Evolutionary conservation across 2,329 filamentous ascomycete species (phyloP).

Genomic region (Colletotrichum liaoningense): DNA sequence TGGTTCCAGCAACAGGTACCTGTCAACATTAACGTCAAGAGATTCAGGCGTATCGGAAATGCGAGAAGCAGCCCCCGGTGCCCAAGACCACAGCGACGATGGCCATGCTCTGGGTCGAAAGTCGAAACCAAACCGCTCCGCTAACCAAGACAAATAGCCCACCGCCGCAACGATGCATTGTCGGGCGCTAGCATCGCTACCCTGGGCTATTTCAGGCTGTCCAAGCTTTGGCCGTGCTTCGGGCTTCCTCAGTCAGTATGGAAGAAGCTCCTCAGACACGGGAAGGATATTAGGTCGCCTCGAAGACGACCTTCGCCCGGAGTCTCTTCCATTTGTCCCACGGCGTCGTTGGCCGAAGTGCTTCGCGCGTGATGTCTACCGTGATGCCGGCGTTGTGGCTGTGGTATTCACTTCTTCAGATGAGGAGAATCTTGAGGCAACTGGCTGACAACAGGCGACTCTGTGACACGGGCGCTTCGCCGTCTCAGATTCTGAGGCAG

Average conservation of each 20-base stretch:
- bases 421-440: conserved; percentile 19
- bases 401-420: neutral
- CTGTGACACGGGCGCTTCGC: conserved; percentile 27
- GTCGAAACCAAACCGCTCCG: conserved; percentile 10
- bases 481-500: conserved; percentile 32
- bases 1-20: neutral
- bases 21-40: neutral
- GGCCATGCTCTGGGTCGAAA: conserved; percentile 9
- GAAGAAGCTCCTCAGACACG: conserved; percentile 70
- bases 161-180: neutral
- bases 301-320: neutral
- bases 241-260: conserved; percentile 36
- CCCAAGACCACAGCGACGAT: neutral
- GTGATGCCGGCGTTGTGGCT: conserved; percentile 9
- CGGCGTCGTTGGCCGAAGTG: neutral
- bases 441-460: conserved; percentile 2
- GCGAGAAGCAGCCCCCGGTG: neutral
- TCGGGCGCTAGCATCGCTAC: conserved; percentile 3
- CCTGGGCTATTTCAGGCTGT: conserved; percentile 25
- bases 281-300: conserved; percentile 75
- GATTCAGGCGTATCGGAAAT: neutral
- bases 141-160: conserved; percentile 4
- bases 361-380: neutral
- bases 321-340: conserved; percentile 12
- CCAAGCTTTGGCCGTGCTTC: conserved; percentile 2